phyloP scores from a whole-genome alignment of 331 rosid species.

The Prunus yedoensis region DNA sequence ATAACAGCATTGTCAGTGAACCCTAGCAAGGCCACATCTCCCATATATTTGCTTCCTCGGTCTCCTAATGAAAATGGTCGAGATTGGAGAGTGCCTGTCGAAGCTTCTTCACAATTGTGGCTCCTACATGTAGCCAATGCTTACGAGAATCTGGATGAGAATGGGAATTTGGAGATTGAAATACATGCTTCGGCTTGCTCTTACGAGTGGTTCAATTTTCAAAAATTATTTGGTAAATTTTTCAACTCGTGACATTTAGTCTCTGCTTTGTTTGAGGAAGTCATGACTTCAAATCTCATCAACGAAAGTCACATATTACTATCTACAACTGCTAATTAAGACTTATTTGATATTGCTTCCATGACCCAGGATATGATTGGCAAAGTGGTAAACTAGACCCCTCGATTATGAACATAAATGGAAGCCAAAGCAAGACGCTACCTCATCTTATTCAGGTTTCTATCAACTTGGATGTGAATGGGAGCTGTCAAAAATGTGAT shows the following conservation, averaged over 20 bases:
- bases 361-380: constrained; percentile 73
- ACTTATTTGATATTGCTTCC: no score
- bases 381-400: constrained; percentile 73
- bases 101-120: constrained; percentile 82
- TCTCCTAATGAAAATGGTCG: constrained; percentile 24
- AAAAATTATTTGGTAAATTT: constrained; percentile 61
- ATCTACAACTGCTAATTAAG: no score
- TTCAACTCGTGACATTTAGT: background rate
- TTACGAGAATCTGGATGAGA: constrained; percentile 33
- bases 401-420: constrained; percentile 64
- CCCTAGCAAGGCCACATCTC: constrained; percentile 63
- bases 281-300: background rate
- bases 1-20: constrained; percentile 75
- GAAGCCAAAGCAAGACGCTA: constrained; percentile 43
- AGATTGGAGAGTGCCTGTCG: constrained; percentile 77
- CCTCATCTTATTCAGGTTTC: constrained; percentile 81
- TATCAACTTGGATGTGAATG: constrained; percentile 48
- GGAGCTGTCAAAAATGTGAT: constrained; percentile 43
- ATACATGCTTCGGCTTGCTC: constrained; percentile 82
- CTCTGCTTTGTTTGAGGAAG: background rate
- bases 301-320: background rate
- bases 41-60: constrained; percentile 76
- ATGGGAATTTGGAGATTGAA: constrained; percentile 54
- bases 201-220: constrained; percentile 89
- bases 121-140: constrained; percentile 87